Evolutionary conservation across 2,329 filamentous ascomycete species (phyloP).

Genomic region (Cladorrhinum sp.): DNA sequence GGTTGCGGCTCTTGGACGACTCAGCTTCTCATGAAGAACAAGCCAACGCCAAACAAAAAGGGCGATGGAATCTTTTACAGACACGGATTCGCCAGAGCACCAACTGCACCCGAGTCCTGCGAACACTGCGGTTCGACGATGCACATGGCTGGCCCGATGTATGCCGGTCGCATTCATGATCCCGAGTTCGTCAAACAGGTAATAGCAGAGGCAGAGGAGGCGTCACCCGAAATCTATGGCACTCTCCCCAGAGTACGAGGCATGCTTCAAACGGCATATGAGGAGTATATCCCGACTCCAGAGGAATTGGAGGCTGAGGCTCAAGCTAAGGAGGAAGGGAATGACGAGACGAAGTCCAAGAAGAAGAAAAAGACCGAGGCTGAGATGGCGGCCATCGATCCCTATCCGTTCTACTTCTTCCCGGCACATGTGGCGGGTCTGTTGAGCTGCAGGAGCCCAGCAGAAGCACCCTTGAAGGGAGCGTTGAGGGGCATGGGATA

Average conservation of each 20-base stretch:
- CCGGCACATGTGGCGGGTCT: slow-evolving; percentile 71
- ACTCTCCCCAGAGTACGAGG: slow-evolving; percentile 81
- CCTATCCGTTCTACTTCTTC: slow-evolving; percentile 82
- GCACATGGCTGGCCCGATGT: slow-evolving; percentile 93
- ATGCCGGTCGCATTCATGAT: slow-evolving; percentile 83
- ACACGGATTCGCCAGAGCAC: slow-evolving; percentile 69
- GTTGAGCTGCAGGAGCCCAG: slow-evolving; percentile 74
- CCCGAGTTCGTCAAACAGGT: slow-evolving; percentile 77
- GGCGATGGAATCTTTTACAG: slow-evolving; percentile 71
- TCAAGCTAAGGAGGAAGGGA: slow-evolving; percentile 37
- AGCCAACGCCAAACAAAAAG: slow-evolving; percentile 64
- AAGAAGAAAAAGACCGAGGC: slow-evolving; percentile 32
- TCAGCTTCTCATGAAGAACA: slow-evolving; percentile 72
- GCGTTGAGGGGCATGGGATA: slow-evolving; percentile 81
- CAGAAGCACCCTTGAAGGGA: slow-evolving; percentile 75
- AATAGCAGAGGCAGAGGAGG: slow-evolving; percentile 65
- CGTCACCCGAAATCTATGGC: slow-evolving; percentile 68
- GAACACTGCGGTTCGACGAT: slow-evolving; percentile 82
- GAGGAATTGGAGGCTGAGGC: slow-evolving; percentile 35
- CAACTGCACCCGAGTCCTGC: slow-evolving; percentile 64
- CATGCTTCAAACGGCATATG: slow-evolving; percentile 84
- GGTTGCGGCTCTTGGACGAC: slow-evolving; percentile 92
- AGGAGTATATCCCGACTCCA: slow-evolving; percentile 55
- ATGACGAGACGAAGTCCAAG: slow-evolving; percentile 8
- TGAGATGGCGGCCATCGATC: slow-evolving; percentile 64